Evolutionary conservation across 2,329 filamentous ascomycete species (phyloP).

Genomic region (Arachnomyces sp.): DNA sequence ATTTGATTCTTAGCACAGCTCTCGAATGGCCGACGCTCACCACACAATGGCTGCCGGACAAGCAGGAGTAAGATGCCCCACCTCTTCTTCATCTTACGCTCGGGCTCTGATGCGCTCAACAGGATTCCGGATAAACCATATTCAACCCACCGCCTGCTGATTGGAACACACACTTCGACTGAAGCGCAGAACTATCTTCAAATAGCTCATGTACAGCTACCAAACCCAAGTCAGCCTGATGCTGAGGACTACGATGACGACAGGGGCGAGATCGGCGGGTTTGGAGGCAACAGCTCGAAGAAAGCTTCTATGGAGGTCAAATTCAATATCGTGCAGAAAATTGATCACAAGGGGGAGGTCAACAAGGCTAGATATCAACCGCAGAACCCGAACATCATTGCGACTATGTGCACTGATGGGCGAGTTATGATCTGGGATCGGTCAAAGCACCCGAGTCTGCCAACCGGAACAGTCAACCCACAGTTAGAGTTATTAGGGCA

Average conservation of each 20-base stretch:
- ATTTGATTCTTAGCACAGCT: conserved; percentile 91
- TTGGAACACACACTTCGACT: conserved; percentile 90
- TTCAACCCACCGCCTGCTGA: conserved; percentile 76
- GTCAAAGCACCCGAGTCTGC: conserved; percentile 79
- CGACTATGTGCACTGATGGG: conserved; percentile 81
- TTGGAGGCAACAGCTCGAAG: conserved; percentile 62
- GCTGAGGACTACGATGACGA: conserved; percentile 84
- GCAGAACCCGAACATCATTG: conserved; percentile 93
- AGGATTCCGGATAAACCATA: conserved; percentile 77
- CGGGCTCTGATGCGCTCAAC: conserved; percentile 8
- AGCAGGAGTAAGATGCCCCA: conserved; percentile 57
- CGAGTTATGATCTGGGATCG: conserved; percentile 90
- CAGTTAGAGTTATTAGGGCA: conserved; percentile 84
- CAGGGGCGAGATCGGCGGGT: conserved; percentile 86
- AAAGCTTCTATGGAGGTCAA: conserved; percentile 66
- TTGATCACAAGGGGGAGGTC: conserved; percentile 92
- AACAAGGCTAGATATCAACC: conserved; percentile 98
- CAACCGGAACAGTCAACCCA: conserved; percentile 65
- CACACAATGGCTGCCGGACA: conserved; percentile 96
- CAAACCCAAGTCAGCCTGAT: conserved; percentile 65
- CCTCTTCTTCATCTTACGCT: background rate
- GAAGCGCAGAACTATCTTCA: conserved; percentile 84
- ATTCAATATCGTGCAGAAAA: conserved; percentile 89
- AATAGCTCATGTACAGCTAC: conserved; percentile 88
- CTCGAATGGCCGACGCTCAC: conserved; percentile 96